Conservation (phyloP, 164 flowering plant species). For the Malania oleifera region DNA sequence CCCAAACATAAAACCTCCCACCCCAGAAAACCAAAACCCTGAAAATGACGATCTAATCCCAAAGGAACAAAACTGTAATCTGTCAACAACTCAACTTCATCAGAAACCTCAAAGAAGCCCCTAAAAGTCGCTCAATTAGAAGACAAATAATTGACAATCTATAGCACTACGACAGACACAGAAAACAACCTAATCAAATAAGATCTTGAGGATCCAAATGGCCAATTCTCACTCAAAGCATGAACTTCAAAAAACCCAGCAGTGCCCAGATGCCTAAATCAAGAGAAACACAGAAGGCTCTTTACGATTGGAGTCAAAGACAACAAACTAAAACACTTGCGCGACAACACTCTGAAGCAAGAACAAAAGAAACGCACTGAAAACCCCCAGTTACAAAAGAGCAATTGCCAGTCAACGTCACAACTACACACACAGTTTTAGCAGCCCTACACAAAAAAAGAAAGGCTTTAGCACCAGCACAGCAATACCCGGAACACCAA, state of each 20-base stretch:
- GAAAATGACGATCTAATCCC: neutral
- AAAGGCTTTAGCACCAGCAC: neutral
- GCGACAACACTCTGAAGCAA: neutral
- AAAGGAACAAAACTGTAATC: too few species aligned
- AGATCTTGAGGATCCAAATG: neutral
- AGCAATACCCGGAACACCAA: constrained; percentile 1
- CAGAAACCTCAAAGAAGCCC: too few species aligned
- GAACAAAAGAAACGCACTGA: neutral
- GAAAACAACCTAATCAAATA: neutral
- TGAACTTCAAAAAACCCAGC: neutral
- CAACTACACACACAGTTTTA: too few species aligned
- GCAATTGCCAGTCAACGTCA: too few species aligned
- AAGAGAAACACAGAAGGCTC: neutral
- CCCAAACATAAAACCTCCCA: too few species aligned
- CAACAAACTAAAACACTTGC: neutral
- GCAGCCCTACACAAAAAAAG: neutral
- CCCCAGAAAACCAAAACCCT: neutral
- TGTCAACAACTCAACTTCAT: too few species aligned
- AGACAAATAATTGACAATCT: too few species aligned
- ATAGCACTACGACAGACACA: neutral
- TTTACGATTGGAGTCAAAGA: neutral
- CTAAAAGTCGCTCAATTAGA: too few species aligned
- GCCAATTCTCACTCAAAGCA: neutral
- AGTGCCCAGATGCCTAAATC: neutral
- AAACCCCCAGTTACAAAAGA: neutral